Evolutionary conservation across 2,329 filamentous ascomycete genomes (phyloP), one percentile per base, ranked within the genome.

Genomic region (Coleophoma crateriformis): DNA sequence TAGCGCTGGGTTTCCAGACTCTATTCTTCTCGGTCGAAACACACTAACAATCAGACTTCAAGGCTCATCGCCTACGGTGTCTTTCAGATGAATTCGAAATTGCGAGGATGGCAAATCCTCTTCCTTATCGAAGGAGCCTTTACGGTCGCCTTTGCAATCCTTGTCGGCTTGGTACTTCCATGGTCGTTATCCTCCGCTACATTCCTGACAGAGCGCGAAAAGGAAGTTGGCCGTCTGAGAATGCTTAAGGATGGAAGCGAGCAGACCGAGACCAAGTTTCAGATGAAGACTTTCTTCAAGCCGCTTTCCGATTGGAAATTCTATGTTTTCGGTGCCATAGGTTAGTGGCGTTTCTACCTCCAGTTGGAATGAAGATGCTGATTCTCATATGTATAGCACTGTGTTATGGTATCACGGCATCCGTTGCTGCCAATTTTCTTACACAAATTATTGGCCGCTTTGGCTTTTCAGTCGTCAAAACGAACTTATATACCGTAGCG

Each of bases 401-500:
- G 14, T 41, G 38, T 7, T 41, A 41, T 17, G 38, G 38, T 8
- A 41, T 19, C 22, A 19, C 14, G 14, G 14, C 38, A 2, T 41
- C 38, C 15, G 15, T 41, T 7, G 38, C 15, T 7, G 15, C 38
- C 3, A 41, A 41, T 7, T 78, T 77, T 59, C 58, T 78, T 50
- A 75, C 76, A 0, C 74, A 78, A 57, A 78, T 79, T 55, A 70
- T 78, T 22, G 61, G 66, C 51, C 65, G 74, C 4, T 64, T 79
- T 4, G 68, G 70, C 4, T 72, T 69, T 54, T 64, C 65, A 42
- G 67, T 70, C 2, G 66, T 78, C 58, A 74, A 72, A 63, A 89
- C 86, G 1, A 90, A 91, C 58, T 73, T 90, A 1, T 89, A 87
- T 67, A 90, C 87, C 0, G 86, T 90, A 0, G 87, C 87, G 0